Percentiles rank a stretch among this genome's conserved stretches.
phyloP scores from a whole-genome alignment of 495 filamentous ascomycete genomes.

The Bacidia rubella region DNA sequence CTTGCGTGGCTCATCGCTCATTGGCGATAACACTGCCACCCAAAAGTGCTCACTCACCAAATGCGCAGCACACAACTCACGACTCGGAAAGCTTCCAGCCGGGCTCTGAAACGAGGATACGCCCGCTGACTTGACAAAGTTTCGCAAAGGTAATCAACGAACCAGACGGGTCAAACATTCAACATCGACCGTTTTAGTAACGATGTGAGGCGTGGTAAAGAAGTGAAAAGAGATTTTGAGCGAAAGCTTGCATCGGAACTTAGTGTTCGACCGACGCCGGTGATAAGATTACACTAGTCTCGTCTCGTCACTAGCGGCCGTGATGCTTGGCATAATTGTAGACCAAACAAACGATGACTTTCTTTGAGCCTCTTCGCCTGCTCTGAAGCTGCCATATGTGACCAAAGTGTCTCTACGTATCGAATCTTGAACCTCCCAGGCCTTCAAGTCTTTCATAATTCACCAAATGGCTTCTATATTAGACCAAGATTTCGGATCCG shows the following conservation, averaged over 20 bases:
- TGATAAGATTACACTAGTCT: background rate
- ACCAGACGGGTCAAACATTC: background rate
- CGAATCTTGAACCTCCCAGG: too few species aligned
- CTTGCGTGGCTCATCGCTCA: background rate
- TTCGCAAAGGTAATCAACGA: background rate
- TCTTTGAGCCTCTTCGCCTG: background rate
- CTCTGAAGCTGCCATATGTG: background rate
- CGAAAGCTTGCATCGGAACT: too few species aligned
- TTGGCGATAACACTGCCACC: background rate
- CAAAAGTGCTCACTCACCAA: background rate
- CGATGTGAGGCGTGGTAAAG: too few species aligned
- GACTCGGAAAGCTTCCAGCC: background rate
- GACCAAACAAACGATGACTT: background rate
- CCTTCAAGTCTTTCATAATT: too few species aligned
- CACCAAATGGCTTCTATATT: slow-evolving; percentile 22
- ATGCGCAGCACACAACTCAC: background rate
- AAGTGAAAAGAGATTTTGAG: too few species aligned
- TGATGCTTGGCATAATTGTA: background rate
- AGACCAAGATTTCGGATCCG: slow-evolving; percentile 49
- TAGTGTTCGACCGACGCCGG: too few species aligned
- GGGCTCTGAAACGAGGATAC: background rate
- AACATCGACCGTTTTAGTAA: too few species aligned
- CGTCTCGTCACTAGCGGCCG: background rate
- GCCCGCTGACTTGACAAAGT: background rate
- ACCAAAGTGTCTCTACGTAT: too few species aligned